Base-by-base conservation (phyloP, 306 rosid genomes). In the Crotalaria pallida region DNA sequence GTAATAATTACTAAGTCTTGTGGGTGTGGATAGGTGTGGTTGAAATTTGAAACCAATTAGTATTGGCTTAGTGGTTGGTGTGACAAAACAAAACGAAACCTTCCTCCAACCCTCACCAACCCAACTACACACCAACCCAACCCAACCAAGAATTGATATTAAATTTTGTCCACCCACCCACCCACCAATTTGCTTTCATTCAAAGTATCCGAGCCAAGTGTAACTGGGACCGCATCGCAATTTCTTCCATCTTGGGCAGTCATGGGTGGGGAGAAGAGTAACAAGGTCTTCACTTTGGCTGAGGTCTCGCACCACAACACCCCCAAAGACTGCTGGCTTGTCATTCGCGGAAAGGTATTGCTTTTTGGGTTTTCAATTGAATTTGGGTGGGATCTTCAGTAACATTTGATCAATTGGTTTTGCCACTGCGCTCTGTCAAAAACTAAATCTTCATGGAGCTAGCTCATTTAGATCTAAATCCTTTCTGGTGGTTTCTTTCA, bases 271-370 rank as follows among this genome's bases (percentile, higher is more conserved):
- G 86, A 73, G n/a, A 84, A 63, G 9, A 40, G 73, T 59, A 80
- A 76, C 72, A 83, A 84, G 80, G 65, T 86, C 3, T 91, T 41
- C 80, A 77, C 86, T 79, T 79, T 90, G 68, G 82, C 88, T n/a
- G 91, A 88, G 53, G 91, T 86, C 64, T 67, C 95, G 38, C 31
- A 56, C 11, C 96, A 88, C 79, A 86, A 80, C 69, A 53, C 21
- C 70, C 47, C 79, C 74, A 80, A 83, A 19, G 95, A 88, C 59
- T 94, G 99, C 79, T 94, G 97, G 97, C 81, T 94, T 60, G 77
- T 94, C 64, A 85, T 94, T 47, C 82, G 75, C 16, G 88, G 87
- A 80, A 94, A 87, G 97, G 99, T 91, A 52, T 8, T 27, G 33
- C 17, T 17, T n/a, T n/a, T n/a, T n/a, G n/a, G n/a, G n/a, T n/a